A percentile compares a stretch with the other conserved stretches of the same genome.
phyloP scores from a whole-genome alignment of 2,329 filamentous ascomycete species.

The Apiospora sp. region DNA sequence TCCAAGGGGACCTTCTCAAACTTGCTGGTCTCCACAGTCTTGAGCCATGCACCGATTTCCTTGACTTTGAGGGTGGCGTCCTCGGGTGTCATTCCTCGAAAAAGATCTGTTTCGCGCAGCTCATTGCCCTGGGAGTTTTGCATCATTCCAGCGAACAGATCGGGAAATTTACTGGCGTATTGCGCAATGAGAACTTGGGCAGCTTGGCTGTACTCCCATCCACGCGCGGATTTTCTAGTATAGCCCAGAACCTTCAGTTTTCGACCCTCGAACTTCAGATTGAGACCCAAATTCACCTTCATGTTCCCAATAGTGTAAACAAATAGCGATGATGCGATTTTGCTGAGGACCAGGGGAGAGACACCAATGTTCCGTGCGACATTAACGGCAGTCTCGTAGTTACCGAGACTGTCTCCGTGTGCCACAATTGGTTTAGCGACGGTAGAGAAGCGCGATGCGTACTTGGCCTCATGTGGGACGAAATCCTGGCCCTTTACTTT shows the following conservation, averaged over 20 bases:
- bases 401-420: conserved; percentile 72
- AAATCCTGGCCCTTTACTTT: conserved; percentile 15
- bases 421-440: conserved; percentile 80
- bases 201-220: conserved; percentile 94
- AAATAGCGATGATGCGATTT: conserved; percentile 93
- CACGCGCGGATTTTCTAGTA: conserved; percentile 82
- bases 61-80: conserved; percentile 83
- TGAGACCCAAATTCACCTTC: conserved; percentile 89
- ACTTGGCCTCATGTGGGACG: conserved; percentile 22
- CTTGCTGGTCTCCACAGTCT: conserved; percentile 86
- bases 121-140: conserved; percentile 86
- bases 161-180: conserved; percentile 94
- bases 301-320: conserved; percentile 80
- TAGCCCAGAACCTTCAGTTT: conserved; percentile 97
- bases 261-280: conserved; percentile 95
- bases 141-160: conserved; percentile 91
- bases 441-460: conserved; percentile 71
- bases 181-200: conserved; percentile 82
- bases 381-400: conserved; percentile 87
- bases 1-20: conserved; percentile 97
- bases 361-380: conserved; percentile 84
- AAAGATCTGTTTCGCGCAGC: conserved; percentile 86
- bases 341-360: conserved; percentile 88
- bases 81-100: conserved; percentile 65
- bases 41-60: conserved; percentile 93